Base-by-base conservation (phyloP, 2,329 filamentous ascomycete genomes). In the Coccinonectria pachysandricola region DNA sequence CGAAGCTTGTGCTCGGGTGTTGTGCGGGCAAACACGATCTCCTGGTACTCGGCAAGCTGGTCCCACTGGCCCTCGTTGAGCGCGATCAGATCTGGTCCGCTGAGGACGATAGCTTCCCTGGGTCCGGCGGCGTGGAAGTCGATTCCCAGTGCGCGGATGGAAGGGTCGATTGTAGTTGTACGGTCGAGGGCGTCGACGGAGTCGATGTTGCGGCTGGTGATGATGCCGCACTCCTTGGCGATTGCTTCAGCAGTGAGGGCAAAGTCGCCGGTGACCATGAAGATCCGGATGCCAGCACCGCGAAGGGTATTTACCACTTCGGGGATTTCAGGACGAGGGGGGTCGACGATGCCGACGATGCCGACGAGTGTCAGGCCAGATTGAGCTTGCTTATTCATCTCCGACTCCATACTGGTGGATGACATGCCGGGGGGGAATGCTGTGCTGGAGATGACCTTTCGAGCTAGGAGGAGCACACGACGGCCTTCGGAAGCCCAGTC, bases 201-300 rank as follows among this genome's bases (percentile, higher is more conserved):
- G 34, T 80, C 67, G 4, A 79, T 60, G 3, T 56, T 41, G 0
- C 58, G 56, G 21, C 62, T 64, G 1, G 64, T 78, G 27, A 86
- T 65, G 44, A 85, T 84, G 7, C 79, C 76, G 33, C 78, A 82
- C 28, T 84, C 71, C 3, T 68, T 62, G 0, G 80, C 79, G 35
- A 87, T 85, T 2, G 79, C 76, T 35, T 74, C 64, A 0, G 81
- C 80, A 0, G 81, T 87, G 10, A 85, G 64, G 14, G 76, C 75
- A 47, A 81, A 85, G 45, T 87, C 81, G 7, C 81, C 79, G 2
- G 81, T 87, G 0, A 86, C 80, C 80, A 87, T 87, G 51, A 81
- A 78, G 15, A 85, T 74, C n/a, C 75, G 64, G 28, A 87, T 79
- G 2, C 78, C 77, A 4, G 82, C 81, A 2, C 69, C 62, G 8